phyloP scores from a whole-genome alignment of 179 eudicot species.

The Silene vulgaris region DNA sequence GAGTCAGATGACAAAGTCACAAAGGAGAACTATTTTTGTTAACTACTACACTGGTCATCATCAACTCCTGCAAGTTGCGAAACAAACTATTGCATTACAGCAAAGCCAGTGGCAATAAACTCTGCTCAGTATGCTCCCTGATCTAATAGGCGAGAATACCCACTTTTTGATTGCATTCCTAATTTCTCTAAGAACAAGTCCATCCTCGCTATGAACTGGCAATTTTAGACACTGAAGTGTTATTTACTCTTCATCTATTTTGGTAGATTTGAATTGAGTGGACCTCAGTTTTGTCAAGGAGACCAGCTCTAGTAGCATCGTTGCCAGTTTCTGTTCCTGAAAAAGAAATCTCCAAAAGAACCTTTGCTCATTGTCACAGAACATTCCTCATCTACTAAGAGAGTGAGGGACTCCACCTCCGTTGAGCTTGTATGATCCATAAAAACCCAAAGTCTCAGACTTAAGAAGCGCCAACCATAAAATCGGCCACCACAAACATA shows the following conservation, averaged over 20 bases:
- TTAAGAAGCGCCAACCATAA: not conserved
- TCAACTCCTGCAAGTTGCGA: not conserved
- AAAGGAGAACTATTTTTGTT: not conserved
- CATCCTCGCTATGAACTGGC: slow-evolving; percentile 9
- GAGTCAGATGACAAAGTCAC: not conserved
- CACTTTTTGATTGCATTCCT: not conserved
- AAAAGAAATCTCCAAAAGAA: slow-evolving; percentile 7
- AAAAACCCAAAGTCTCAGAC: not conserved
- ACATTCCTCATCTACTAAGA: not conserved
- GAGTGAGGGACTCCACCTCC: not conserved
- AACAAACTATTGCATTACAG: not conserved
- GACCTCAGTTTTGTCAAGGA: not conserved
- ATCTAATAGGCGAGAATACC: not conserved
- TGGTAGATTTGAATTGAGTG: not conserved
- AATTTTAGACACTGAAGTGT: not conserved
- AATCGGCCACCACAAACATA: not conserved
- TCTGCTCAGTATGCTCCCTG: not conserved
- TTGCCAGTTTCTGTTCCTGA: not conserved
- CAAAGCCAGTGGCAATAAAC: not conserved
- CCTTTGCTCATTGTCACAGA: not conserved
- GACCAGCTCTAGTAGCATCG: not conserved
- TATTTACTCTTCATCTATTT: not conserved
- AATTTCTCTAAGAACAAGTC: not conserved
- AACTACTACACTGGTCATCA: not conserved
- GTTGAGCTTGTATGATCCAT: not conserved